These are phyloP conservation scores for Aspergillus bertholletiae DNA, from an alignment of 495 filamentous ascomycete species.

Conservation along the genomic window DNA sequence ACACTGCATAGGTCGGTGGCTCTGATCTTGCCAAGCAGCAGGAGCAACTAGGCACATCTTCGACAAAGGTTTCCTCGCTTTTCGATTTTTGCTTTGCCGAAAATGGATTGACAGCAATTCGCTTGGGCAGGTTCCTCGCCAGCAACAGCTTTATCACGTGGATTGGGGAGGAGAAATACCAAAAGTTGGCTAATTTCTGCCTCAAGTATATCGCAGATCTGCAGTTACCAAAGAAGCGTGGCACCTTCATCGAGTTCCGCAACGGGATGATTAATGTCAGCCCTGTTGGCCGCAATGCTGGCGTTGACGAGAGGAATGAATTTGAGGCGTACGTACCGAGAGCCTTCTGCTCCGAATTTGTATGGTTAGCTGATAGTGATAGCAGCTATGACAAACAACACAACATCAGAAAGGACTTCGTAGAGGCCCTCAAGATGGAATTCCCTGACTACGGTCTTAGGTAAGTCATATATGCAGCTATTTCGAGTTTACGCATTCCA, in stretches of 20 bases:
- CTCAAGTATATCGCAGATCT: conserved; percentile 88
- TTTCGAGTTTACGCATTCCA: neutral
- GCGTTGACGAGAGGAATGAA: conserved; percentile 69
- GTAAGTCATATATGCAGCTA: conserved; percentile 45
- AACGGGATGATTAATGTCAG: conserved; percentile 97
- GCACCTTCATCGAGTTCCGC: conserved; percentile 93
- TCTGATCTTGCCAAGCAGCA: conserved; percentile 90
- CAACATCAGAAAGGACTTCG: conserved; percentile 67
- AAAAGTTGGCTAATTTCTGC: conserved; percentile 79
- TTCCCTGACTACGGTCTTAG: conserved; percentile 83
- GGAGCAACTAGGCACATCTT: conserved; percentile 75
- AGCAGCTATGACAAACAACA: conserved; percentile 67
- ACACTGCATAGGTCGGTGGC: conserved; percentile 57
- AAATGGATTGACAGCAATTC: conserved; percentile 91
- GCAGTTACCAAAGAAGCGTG: conserved; percentile 80
- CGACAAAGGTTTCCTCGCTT: conserved; percentile 65
- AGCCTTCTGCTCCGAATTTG: neutral
- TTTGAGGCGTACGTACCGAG: conserved; percentile 53
- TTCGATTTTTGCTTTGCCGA: conserved; percentile 98
- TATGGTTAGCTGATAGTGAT: conserved; percentile 15
- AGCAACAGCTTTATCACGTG: conserved; percentile 84
- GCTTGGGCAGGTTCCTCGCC: conserved; percentile 66
- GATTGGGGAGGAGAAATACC: conserved; percentile 90
- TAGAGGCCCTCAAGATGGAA: conserved; percentile 69
- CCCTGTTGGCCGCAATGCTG: conserved; percentile 90